A percentile compares a stretch with the other conserved stretches of the same genome.
Conservation (phyloP, 306 rosid genomes). For the Inga laurina region DNA sequence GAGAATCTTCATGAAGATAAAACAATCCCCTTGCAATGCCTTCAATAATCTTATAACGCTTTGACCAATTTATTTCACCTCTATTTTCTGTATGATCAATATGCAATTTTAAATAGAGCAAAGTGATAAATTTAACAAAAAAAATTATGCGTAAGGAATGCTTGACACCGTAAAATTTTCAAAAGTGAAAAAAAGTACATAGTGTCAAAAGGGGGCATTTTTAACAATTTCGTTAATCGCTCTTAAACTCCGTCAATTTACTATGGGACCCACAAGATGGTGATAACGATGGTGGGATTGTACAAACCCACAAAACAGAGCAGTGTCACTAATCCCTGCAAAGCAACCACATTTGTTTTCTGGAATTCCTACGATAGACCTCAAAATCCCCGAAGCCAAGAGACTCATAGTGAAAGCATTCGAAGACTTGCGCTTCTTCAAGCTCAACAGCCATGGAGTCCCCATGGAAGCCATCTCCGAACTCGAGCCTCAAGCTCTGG, state of each 20-base stretch:
- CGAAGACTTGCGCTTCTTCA: constrained; percentile 82
- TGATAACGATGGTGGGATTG: constrained; percentile 49
- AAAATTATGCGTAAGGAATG: no score
- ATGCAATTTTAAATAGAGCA: neutral
- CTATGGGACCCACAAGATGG: no score
- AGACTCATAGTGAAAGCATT: constrained; percentile 72
- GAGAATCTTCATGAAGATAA: neutral
- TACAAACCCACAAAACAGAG: constrained; percentile 46
- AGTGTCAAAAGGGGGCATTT: no score
- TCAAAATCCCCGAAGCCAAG: constrained; percentile 63
- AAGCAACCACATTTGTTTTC: constrained; percentile 37
- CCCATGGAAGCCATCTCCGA: constrained; percentile 53
- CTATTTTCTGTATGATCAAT: neutral
- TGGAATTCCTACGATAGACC: constrained; percentile 80
- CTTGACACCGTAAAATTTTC: no score
- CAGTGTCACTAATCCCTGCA: constrained; percentile 39
- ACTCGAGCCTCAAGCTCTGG: constrained; percentile 63
- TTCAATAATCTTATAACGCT: neutral
- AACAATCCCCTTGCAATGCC: neutral
- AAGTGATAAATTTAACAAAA: no score
- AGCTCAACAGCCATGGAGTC: constrained; percentile 74
- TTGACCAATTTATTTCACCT: neutral
- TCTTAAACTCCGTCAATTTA: no score
- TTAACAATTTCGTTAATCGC: no score
- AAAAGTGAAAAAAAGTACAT: no score